A percentile compares a stretch with the other conserved stretches of the same genome.
phyloP scores from a whole-genome alignment of 2,329 filamentous ascomycete genomes.

The Penicillium hordei region DNA sequence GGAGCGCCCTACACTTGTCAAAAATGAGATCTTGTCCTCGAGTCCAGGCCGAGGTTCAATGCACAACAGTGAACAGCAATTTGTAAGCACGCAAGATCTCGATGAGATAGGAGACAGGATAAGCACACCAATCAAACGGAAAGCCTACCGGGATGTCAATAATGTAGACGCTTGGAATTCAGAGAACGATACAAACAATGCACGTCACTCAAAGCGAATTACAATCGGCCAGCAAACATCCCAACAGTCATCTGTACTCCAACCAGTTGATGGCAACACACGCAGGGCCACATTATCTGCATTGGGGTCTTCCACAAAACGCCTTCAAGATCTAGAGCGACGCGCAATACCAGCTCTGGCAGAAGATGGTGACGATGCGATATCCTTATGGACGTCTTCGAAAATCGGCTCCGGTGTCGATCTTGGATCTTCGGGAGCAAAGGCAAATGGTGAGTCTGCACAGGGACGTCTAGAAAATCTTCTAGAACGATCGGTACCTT shows the following conservation, averaged over 20 bases:
- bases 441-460: conserved; percentile 4
- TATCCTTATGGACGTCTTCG: not conserved
- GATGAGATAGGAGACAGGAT: conserved; percentile 49
- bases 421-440: not conserved
- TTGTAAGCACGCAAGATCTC: conserved; percentile 62
- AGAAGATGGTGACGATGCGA: conserved; percentile 50
- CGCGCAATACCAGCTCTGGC: conserved; percentile 48
- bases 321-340: conserved; percentile 23
- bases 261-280: conserved; percentile 33
- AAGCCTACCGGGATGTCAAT: conserved; percentile 9
- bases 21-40: conserved; percentile 39
- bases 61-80: conserved; percentile 18
- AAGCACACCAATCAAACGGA: conserved; percentile 44
- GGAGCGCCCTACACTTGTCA: conserved; percentile 29
- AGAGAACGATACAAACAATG: not conserved
- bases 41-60: conserved; percentile 27
- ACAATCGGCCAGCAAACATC: not conserved
- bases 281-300: conserved; percentile 2
- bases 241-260: conserved; percentile 22
- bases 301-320: conserved; percentile 34
- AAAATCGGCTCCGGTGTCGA: not conserved
- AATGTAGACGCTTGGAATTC: not conserved
- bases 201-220: not conserved
- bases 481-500: conserved; percentile 31
- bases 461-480: conserved; percentile 34